Evolutionary conservation across 2,329 filamentous ascomycete species (phyloP).

Genomic region (Atkinsonella hypoxylon): DNA sequence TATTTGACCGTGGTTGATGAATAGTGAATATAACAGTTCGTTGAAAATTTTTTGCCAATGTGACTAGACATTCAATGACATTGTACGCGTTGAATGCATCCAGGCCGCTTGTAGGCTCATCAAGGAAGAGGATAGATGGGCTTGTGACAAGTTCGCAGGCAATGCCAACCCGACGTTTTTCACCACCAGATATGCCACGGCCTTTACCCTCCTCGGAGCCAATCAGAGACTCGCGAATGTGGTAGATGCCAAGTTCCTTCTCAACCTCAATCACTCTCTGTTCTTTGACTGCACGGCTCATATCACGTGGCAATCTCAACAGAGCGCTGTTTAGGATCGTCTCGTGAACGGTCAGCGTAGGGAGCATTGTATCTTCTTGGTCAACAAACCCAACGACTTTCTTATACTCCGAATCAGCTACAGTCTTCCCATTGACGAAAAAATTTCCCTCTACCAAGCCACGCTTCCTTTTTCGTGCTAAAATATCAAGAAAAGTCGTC

Average conservation of each 20-base stretch:
- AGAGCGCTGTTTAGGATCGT: constrained; percentile 92
- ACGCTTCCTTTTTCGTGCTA: constrained; percentile 94
- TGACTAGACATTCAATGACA: constrained; percentile 91
- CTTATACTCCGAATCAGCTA: constrained; percentile 73
- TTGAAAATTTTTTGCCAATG: constrained; percentile 89
- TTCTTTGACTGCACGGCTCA: constrained; percentile 79
- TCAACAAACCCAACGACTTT: constrained; percentile 94
- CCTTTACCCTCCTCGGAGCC: constrained; percentile 91
- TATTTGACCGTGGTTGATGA: constrained; percentile 94
- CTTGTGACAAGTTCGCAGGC: constrained; percentile 96
- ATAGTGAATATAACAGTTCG: constrained; percentile 97
- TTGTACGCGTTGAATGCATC: constrained; percentile 98
- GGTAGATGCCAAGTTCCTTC: constrained; percentile 85
- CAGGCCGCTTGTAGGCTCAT: constrained; percentile 91
- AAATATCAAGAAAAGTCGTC: constrained; percentile 90
- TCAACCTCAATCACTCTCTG: constrained; percentile 88
- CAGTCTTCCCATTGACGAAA: constrained; percentile 86
- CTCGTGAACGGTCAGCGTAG: constrained; percentile 93
- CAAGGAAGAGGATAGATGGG: constrained; percentile 90
- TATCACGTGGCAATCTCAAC: constrained; percentile 80
- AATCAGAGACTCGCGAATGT: constrained; percentile 90
- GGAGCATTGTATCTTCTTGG: constrained; percentile 93
- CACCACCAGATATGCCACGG: constrained; percentile 90
- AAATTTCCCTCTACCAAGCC: constrained; percentile 70
- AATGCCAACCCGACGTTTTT: constrained; percentile 92